phyloP scores from a whole-genome alignment of 2,329 filamentous ascomycete species.

The Trichophaea hybrida region DNA sequence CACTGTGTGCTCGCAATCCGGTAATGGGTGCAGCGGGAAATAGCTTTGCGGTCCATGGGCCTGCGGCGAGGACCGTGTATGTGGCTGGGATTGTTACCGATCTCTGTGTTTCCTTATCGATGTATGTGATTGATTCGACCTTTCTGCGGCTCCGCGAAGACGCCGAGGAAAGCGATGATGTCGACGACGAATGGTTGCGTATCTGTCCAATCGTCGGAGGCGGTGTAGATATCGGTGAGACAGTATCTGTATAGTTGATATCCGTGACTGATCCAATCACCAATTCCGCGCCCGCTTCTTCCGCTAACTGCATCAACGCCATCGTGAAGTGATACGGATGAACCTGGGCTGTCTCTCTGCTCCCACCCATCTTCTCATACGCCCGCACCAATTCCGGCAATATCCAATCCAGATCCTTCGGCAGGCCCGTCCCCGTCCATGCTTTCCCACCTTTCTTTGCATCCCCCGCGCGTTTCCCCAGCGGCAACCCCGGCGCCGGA shows the following conservation, averaged over 20 bases:
- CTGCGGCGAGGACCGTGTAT: slow-evolving; percentile 36
- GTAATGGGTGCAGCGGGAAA: slow-evolving; percentile 45
- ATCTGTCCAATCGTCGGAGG: slow-evolving; percentile 31
- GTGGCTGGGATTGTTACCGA: slow-evolving; percentile 41
- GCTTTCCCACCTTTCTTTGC: slow-evolving; percentile 37
- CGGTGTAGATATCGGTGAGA: slow-evolving; percentile 27
- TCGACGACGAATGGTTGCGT: slow-evolving; percentile 34
- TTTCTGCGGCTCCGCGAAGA: slow-evolving; percentile 29
- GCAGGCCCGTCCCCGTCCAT: slow-evolving; percentile 43
- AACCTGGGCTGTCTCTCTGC: slow-evolving; percentile 75
- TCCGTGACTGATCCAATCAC: slow-evolving; percentile 52
- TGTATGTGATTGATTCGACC: slow-evolving; percentile 42
- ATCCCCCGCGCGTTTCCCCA: slow-evolving; percentile 36
- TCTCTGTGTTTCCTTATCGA: slow-evolving; percentile 37
- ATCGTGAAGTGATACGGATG: slow-evolving; percentile 87
- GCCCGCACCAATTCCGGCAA: slow-evolving; percentile 48
- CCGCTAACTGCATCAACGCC: slow-evolving; percentile 61
- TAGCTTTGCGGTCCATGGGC: slow-evolving; percentile 48
- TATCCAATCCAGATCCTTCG: slow-evolving; percentile 74
- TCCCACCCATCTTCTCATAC: slow-evolving; percentile 74
- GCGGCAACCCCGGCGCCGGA: slow-evolving; percentile 28
- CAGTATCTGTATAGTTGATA: slow-evolving; percentile 46
- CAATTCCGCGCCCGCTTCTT: slow-evolving; percentile 53
- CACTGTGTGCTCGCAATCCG: slow-evolving; percentile 48
- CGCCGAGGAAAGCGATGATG: slow-evolving; percentile 29